Conservation (phyloP, 1,284 basidiomycete species). For the Bjerkandera adusta region DNA sequence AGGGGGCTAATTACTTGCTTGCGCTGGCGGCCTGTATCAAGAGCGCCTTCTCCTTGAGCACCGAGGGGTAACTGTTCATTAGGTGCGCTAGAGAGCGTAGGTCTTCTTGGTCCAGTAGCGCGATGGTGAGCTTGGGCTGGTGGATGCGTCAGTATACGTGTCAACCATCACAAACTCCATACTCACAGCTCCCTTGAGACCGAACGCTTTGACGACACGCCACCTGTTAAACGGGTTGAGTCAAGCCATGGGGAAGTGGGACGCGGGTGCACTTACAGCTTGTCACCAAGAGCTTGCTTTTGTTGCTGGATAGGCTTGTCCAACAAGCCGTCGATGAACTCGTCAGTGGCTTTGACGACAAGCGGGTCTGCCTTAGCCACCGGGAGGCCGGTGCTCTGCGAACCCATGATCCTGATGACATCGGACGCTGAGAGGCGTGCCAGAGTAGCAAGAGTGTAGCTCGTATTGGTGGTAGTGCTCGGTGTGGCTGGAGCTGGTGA, state of each 20-base stretch:
- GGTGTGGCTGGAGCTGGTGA: slow-evolving; percentile 57
- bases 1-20: slow-evolving; percentile 22
- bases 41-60: slow-evolving; percentile 75
- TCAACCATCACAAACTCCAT: slow-evolving; percentile 4
- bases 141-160: not conserved
- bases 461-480: slow-evolving; percentile 19
- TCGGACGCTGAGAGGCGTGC: slow-evolving; percentile 68
- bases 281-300: slow-evolving; percentile 83
- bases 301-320: slow-evolving; percentile 63
- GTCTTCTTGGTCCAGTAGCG: slow-evolving; percentile 81
- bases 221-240: slow-evolving; percentile 58
- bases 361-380: slow-evolving; percentile 69
- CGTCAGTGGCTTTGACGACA: slow-evolving; percentile 69
- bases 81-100: slow-evolving; percentile 79
- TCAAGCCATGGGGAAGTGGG: not conserved
- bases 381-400: slow-evolving; percentile 53
- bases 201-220: slow-evolving; percentile 76
- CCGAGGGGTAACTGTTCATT: slow-evolving; percentile 82
- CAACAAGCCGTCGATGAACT: slow-evolving; percentile 71
- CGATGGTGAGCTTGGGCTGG: slow-evolving; percentile 80
- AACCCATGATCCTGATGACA: slow-evolving; percentile 61
- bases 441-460: slow-evolving; percentile 47
- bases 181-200: slow-evolving; percentile 75
- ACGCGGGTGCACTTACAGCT: slow-evolving; percentile 52
- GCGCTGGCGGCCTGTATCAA: slow-evolving; percentile 35